Evolutionary conservation across 805 yeast genomes (phyloP), one percentile per base, ranked within the genome.

Genomic region (Wickerhamia fluorescens): DNA sequence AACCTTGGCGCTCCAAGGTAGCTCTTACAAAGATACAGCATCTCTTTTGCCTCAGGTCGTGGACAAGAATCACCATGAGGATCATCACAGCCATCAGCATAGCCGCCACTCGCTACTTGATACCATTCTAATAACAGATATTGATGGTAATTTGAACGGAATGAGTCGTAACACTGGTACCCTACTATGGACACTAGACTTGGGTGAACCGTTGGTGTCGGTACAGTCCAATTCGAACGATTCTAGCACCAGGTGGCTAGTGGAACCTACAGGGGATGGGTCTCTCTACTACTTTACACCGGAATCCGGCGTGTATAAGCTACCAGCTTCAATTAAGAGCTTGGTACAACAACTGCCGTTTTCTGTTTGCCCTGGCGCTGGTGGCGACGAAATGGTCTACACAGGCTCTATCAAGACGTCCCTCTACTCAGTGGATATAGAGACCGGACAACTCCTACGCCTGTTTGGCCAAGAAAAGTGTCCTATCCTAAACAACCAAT

Each of bases 231-330:
- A 53, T 31, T 38, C 28, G 15, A 30, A 43, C 6, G 24, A 26
- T 22, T 37, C 55, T 5, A 59, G 58, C 36, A 49, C 57, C 29
- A 71, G 79, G 0, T 83, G 96, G 89, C 78, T 89, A 29, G 89
- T 92, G 1, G 98, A 92, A 42, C 97, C 97, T 0, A 72, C 69
- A 39, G 78, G 77, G 4, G 95, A 83, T 34, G 98, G 98, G 1
- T 62, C 78, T 0, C 61, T 92, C 3, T 88, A 78, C 51, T 85
- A 77, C 48, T 89, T 89, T 54, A 77, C 83, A 10, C 75, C 77
- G 11, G 73, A 72, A 19, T 59, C 57, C 14, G 97, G 97, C 0
- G 55, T 92, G 14, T 85, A 82, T 45, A 80, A 74, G 47, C 64
- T 92, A 3, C 96, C 96, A 0, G 71, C 89, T 0, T 69, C 86